Percentiles rank a stretch among this genome's conserved stretches.
These are phyloP conservation scores for Penicillium macrosclerotiorum DNA, from an alignment of 495 filamentous ascomycete species.

Conservation along the genomic window DNA sequence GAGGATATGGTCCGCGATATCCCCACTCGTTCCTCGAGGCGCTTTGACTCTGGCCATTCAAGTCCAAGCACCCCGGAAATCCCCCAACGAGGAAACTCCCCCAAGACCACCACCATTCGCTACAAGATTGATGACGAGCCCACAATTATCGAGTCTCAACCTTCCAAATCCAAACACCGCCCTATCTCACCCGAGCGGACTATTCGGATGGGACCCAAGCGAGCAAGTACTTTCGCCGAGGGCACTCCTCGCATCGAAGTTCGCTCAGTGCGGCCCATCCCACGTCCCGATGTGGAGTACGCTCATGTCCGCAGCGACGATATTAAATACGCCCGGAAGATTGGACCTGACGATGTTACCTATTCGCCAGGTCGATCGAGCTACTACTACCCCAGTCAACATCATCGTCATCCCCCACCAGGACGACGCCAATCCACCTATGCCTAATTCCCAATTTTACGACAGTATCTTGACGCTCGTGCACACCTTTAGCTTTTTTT, in stretches of 20 bases:
- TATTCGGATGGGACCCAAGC: slow-evolving; percentile 13
- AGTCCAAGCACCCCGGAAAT: slow-evolving; percentile 44
- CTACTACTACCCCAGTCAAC: slow-evolving; percentile 16
- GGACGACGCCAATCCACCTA: slow-evolving; percentile 28
- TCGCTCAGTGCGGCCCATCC: slow-evolving; percentile 17
- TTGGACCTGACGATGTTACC: slow-evolving; percentile 15
- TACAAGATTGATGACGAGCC: slow-evolving; percentile 34
- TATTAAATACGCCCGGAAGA: slow-evolving; percentile 18
- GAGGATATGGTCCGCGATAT: slow-evolving; percentile 22
- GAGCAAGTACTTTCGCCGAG: slow-evolving; percentile 18
- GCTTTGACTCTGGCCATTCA: slow-evolving; percentile 47
- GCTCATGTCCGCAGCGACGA: slow-evolving; percentile 14
- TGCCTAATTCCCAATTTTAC: slow-evolving; percentile 15
- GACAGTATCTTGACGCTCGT: slow-evolving; percentile 24
- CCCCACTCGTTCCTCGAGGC: slow-evolving; percentile 34
- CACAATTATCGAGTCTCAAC: slow-evolving; percentile 37
- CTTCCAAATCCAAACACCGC: slow-evolving; percentile 23
- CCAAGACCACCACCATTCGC: slow-evolving; percentile 31
- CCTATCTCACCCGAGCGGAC: slow-evolving; percentile 19
- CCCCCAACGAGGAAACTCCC: slow-evolving; percentile 21
- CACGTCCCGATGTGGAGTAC: too few relatives aligned
- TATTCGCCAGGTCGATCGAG: slow-evolving; percentile 9
- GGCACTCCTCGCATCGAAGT: slow-evolving; percentile 14
- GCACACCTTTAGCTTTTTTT: slow-evolving; percentile 15
- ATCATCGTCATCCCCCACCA: slow-evolving; percentile 17